Evolutionary conservation across 202 grass and related monocot genomes (phyloP), one percentile per base, ranked within the genome.

Genomic region (Carex arenaria): DNA sequence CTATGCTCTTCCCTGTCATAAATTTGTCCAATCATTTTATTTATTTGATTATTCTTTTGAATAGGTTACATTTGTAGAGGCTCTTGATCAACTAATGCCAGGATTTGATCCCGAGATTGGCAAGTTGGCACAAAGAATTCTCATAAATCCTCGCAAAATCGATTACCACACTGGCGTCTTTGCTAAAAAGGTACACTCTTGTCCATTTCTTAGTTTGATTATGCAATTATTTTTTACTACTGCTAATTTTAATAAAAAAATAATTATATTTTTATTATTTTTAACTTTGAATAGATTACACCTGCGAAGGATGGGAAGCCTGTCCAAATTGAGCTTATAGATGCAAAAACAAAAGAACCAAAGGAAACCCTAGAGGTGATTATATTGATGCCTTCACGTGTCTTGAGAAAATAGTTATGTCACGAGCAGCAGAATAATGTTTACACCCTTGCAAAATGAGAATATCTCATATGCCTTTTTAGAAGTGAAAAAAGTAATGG

Each of bases 61-160:
- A 53, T 82, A 94, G 92, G 95, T 98, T 84, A 98, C 92, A 59
- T 98, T 98, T 66, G 82, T 98, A 74, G 95, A 98, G 92, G 92
- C 90, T 90, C 86, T 98, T 78, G 92, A 98, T 83, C 95, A 98
- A 77, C 80, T 97, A 59, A 97, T 97, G 95, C 95, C 92, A 73
- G 95, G 95, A 84, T 97, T 97, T 83, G 92, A 94, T 89, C 95
- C 90, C 68, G 95, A 94, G 87, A 97, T 97, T 59, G 90, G 90
- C 82, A 97, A 97, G 82, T 91, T 97, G 45, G 95, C 95, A 14
- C 92, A 97, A 79, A 89, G 95, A 87, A 72, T 97, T 86, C 92
- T 97, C 78, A 98, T 94, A 56, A 98, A 94, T 83, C 88, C 95
- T 87, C 87, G 90, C 73, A 98, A 90, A 69, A 94, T 98, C 40